Conservation (phyloP, 2,329 filamentous ascomycete species). For the Dactylellina haptotyla region DNA sequence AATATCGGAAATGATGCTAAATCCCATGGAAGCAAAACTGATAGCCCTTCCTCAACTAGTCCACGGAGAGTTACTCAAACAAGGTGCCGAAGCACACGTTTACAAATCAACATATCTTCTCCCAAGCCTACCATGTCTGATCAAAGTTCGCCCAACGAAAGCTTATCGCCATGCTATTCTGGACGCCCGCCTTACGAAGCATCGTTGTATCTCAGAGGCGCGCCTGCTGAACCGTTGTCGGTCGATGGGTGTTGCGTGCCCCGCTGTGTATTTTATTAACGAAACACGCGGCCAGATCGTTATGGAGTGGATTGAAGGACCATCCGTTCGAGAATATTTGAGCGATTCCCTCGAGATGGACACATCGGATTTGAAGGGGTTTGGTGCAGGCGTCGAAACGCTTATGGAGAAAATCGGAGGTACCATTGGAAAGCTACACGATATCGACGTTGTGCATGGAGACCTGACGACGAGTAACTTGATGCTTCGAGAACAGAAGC, state of each 20-base stretch:
- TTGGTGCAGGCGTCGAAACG: constrained; percentile 67
- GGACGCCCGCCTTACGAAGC: constrained; percentile 84
- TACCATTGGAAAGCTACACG: constrained; percentile 80
- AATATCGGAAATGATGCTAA: no score
- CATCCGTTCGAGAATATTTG: constrained; percentile 74
- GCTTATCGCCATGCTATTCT: constrained; percentile 90
- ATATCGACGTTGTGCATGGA: constrained; percentile 87
- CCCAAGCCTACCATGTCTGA: constrained; percentile 74
- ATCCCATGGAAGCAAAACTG: no score
- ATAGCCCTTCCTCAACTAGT: no score
- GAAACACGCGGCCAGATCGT: constrained; percentile 76
- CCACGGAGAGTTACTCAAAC: constrained; percentile 89
- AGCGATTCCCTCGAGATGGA: constrained; percentile 71
- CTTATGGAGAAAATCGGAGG: constrained; percentile 77
- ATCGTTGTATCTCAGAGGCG: constrained; percentile 88
- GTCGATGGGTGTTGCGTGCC: constrained; percentile 81
- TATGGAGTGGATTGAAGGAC: constrained; percentile 84
- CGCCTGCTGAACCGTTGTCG: constrained; percentile 82
- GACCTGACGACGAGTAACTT: constrained; percentile 98
- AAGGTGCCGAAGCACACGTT: constrained; percentile 94
- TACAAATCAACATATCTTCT: constrained; percentile 85
- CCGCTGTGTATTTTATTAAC: constrained; percentile 78
- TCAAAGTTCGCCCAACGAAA: constrained; percentile 92
- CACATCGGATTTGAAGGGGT: constrained; percentile 56
- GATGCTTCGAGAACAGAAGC: constrained; percentile 71